Evolutionary conservation across 2,329 filamentous ascomycete genomes (phyloP).

Genomic region (Colletotrichum chrysophilum): DNA sequence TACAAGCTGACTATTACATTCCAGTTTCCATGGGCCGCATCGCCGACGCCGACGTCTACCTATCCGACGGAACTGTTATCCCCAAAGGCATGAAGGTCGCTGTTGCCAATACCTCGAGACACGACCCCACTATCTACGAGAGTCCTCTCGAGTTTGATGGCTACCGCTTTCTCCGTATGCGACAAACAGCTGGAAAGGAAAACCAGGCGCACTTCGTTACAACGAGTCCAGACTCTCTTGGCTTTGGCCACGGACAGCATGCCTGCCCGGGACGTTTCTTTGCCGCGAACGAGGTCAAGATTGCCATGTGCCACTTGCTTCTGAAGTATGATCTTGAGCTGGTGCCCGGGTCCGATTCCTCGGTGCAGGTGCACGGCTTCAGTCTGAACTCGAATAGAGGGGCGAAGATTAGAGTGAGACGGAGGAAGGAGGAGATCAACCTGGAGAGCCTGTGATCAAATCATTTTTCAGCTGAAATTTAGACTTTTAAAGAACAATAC

Average conservation of each 20-base stretch:
- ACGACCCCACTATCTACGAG: background rate
- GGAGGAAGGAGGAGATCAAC: background rate
- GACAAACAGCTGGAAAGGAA: background rate
- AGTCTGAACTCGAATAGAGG: background rate
- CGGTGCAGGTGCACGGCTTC: background rate
- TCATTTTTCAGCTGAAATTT: background rate
- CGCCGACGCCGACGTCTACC: background rate
- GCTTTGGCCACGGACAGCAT: slow-evolving; percentile 42
- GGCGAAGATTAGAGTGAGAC: background rate
- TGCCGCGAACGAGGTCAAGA: slow-evolving; percentile 48
- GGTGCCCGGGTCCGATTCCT: background rate
- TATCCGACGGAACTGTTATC: background rate
- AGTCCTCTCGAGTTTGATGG: background rate
- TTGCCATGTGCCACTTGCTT: slow-evolving; percentile 43
- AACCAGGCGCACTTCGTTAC: slow-evolving; percentile 43
- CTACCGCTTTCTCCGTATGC: background rate
- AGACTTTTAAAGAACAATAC: background rate
- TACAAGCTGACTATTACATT: background rate
- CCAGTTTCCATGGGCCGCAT: background rate
- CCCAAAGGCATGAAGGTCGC: background rate
- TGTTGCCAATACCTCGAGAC: background rate
- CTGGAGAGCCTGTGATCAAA: background rate
- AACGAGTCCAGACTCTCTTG: slow-evolving; percentile 38
- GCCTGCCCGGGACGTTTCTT: slow-evolving; percentile 34
- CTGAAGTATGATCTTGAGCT: slow-evolving; percentile 40